phyloP scores from a whole-genome alignment of 306 rosid species.

The Glycyrrhiza uralensis region DNA sequence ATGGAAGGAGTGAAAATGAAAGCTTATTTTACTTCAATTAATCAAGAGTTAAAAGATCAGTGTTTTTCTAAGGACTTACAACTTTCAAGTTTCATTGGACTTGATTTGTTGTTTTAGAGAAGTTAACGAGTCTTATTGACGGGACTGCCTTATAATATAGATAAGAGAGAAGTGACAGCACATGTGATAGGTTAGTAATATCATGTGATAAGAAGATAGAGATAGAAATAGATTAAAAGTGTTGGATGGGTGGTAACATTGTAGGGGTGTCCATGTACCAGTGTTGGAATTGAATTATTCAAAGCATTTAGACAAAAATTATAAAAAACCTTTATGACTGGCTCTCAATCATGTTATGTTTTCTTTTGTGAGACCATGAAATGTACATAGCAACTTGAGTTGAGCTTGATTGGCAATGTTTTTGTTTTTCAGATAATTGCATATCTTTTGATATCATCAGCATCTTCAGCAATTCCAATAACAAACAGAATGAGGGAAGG shows the following conservation, averaged over 20 bases:
- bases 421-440: conserved; percentile 59
- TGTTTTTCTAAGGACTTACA: not conserved
- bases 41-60: not conserved
- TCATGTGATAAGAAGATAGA: no score
- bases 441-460: conserved; percentile 68
- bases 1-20: conserved; percentile 23
- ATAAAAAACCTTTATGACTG: conserved; percentile 15
- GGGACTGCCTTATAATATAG: not conserved
- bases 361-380: not conserved
- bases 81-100: not conserved
- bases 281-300: conserved; percentile 34
- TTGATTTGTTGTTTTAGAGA: not conserved
- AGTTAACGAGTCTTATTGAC: not conserved
- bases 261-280: no score
- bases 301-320: not conserved
- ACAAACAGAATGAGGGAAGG: conserved; percentile 68
- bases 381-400: not conserved
- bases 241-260: no score
- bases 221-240: no score
- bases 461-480: conserved; percentile 64
- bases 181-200: no score
- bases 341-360: not conserved
- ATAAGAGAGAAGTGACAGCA: no score
- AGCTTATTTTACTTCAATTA: not conserved
- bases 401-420: not conserved